Base-by-base conservation (phyloP, 371 early-diverging fungal genomes). In the Mortierella sp. region DNA sequence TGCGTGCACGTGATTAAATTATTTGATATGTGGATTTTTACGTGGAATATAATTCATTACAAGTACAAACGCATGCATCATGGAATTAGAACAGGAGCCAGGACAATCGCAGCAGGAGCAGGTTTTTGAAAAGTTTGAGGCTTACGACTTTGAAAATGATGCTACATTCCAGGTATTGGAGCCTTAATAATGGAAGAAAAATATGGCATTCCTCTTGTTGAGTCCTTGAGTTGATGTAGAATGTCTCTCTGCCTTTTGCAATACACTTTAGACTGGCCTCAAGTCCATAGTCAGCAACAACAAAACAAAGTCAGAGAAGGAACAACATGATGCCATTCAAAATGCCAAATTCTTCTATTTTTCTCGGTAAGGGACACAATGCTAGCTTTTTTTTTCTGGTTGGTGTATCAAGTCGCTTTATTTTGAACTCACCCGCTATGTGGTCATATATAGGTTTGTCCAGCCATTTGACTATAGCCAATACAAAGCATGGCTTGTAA, bases 71-170 rank as follows among this genome's bases (percentile, higher is more conserved):
- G 24, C 10, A 52, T 22, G 52, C 60, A 61, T n/a, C 30, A 72
- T 66, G 73, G 66, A 60, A 65, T 52, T 57, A 51, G 62, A 62
- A 28, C 70, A 73, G 47, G 54, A 59, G 12, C 28, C 24, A 49
- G n/a, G 40, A 30, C 43, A 39, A 22, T 52, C 18, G 22, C 54
- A 26, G 12, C 68, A 62, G 59, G 68, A 67, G 32, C 74, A 83
- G 47, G 57, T 73, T 60, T 85, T 76, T 60, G 57, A 75, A 40
- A 62, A 62, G 58, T 85, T 84, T 57, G 77, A 81, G 37, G 39
- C 14, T 16, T 85, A 85, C 59, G 73, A 81, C 66, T 85, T 85
- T 69, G 83, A 75, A 6, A 49, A 62, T 32, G 86, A 85, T 57
- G 43, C 57, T 12, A 77, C 72, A 28, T 85, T 85, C 71, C 86